phyloP scores from a whole-genome alignment of 1,284 basidiomycete species.

The Cryptococcus jaspeensis region DNA sequence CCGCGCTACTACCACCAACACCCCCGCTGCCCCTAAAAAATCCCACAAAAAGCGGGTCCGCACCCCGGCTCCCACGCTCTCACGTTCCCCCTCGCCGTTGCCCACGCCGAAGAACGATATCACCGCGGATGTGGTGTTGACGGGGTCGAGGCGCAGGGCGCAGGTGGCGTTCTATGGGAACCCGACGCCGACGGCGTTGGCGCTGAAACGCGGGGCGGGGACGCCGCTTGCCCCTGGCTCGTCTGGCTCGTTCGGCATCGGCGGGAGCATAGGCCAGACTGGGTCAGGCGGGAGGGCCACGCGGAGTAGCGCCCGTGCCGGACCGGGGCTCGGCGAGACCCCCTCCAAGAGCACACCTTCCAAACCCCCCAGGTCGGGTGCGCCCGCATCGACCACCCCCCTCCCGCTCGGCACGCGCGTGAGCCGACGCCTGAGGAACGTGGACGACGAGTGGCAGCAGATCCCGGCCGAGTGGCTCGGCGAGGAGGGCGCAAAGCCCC shows the following conservation, averaged over 20 bases:
- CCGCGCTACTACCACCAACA: conserved; percentile 8
- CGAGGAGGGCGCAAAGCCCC: conserved; percentile 6
- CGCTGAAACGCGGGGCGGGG: conserved; percentile 32
- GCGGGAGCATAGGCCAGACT: not conserved
- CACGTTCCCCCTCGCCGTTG: conserved; percentile 7
- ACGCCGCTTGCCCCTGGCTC: not conserved
- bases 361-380: not conserved
- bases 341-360: conserved; percentile 4
- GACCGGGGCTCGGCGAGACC: not conserved
- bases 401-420: conserved; percentile 35
- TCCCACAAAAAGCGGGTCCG: conserved; percentile 24
- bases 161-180: conserved; percentile 46
- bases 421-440: conserved; percentile 32
- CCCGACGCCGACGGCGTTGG: conserved; percentile 34
- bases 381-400: conserved; percentile 13
- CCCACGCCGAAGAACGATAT: conserved; percentile 11
- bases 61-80: not conserved
- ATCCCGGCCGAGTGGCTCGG: conserved; percentile 50
- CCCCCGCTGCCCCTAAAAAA: conserved; percentile 17
- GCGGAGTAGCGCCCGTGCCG: conserved; percentile 3
- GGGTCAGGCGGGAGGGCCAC: conserved; percentile 5
- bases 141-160: conserved; percentile 32
- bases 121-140: conserved; percentile 10
- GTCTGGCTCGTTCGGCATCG: not conserved
- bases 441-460: conserved; percentile 51